Evolutionary conservation across 2,329 filamentous ascomycete genomes (phyloP).

Genomic region (Ilyonectria sp.): DNA sequence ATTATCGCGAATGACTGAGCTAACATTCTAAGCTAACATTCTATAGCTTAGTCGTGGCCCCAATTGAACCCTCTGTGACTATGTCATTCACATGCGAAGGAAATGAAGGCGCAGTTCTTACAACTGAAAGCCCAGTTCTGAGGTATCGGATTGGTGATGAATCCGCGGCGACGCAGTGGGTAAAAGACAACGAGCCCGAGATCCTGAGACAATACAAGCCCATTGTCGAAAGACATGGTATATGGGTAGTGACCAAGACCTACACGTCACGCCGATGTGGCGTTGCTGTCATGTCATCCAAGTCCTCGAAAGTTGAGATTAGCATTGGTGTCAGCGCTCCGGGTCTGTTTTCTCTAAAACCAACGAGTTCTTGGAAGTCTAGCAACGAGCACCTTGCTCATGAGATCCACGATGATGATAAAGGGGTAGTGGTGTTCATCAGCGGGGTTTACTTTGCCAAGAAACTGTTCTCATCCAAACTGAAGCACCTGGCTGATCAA

Average conservation of each 20-base stretch:
- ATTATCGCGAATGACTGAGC: neutral
- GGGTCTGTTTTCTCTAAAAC: neutral
- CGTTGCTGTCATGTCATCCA: conserved; percentile 6
- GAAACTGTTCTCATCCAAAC: neutral
- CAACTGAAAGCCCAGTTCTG: neutral
- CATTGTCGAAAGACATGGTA: conserved; percentile 7
- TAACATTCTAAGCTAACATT: neutral
- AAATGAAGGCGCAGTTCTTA: neutral
- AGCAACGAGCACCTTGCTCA: neutral
- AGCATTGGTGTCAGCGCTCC: neutral
- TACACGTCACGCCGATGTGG: neutral
- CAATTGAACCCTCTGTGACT: neutral
- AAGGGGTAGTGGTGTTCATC: conserved; percentile 24
- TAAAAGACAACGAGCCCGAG: neutral
- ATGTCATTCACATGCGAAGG: neutral
- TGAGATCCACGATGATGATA: conserved; percentile 23
- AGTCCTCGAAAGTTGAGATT: neutral
- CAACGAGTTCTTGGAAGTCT: neutral
- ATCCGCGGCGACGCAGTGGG: neutral
- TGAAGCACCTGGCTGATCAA: neutral
- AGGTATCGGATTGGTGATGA: neutral
- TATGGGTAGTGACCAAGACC: conserved; percentile 5
- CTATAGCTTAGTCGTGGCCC: neutral
- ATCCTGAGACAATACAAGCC: neutral
- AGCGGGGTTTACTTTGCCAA: conserved; percentile 27